These are phyloP conservation scores for Phaeotremella skinneri DNA, from an alignment of 768 basidiomycete species.

Conservation along the genomic window DNA sequence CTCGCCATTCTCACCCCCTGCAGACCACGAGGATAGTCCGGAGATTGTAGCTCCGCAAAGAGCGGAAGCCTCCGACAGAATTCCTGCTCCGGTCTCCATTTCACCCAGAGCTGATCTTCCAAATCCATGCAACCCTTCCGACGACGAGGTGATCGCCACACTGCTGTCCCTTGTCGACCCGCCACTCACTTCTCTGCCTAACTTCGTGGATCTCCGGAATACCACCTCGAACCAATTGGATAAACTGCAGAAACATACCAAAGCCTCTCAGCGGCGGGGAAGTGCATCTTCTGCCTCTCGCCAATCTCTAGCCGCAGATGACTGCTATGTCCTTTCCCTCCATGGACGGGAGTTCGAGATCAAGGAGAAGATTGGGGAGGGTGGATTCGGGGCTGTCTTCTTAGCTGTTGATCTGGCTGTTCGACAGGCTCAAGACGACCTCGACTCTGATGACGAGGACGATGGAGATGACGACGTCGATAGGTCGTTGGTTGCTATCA, in stretches of 20 bases:
- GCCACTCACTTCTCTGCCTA: slow-evolving; percentile 54
- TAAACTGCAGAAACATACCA: slow-evolving; percentile 69
- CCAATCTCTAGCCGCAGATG: slow-evolving; percentile 17
- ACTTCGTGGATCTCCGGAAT: slow-evolving; percentile 48
- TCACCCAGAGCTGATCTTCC: slow-evolving; percentile 53
- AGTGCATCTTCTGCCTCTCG: slow-evolving; percentile 11
- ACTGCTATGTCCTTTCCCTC: slow-evolving; percentile 57
- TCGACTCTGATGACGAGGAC: slow-evolving; percentile 56
- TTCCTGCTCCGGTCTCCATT: slow-evolving; percentile 3
- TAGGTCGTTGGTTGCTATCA: slow-evolving; percentile 66
- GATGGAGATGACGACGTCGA: slow-evolving; percentile 60
- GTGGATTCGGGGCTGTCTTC: slow-evolving; percentile 96
- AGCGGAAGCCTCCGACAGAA: neutral
- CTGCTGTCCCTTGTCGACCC: slow-evolving; percentile 60
- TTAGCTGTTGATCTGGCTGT: slow-evolving; percentile 59
- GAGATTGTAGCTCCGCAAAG: neutral
- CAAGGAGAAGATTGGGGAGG: slow-evolving; percentile 87
- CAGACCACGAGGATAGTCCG: too few species aligned
- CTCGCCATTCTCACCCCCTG: neutral
- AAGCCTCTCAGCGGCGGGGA: slow-evolving; percentile 34
- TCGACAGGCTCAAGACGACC: slow-evolving; percentile 41
- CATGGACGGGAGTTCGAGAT: slow-evolving; percentile 67
- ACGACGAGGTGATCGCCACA: slow-evolving; percentile 62
- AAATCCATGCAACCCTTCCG: slow-evolving; percentile 87
- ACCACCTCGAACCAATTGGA: slow-evolving; percentile 60